Conservation (phyloP, 78 protist genomes). For the Anaeramoeba flamelloides region DNA sequence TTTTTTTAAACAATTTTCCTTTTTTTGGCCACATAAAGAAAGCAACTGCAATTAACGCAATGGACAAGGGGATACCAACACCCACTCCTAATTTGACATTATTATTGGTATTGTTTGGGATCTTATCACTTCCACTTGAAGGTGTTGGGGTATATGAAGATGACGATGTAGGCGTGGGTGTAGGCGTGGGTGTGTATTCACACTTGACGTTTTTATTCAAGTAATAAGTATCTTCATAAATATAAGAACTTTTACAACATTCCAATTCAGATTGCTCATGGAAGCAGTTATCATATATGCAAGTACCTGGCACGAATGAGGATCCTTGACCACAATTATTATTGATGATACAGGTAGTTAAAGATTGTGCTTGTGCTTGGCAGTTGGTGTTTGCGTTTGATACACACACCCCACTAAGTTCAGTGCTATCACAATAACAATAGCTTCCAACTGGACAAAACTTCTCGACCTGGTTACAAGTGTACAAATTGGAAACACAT, state of each 20-base stretch:
- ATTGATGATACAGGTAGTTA: not conserved
- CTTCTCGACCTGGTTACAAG: not conserved
- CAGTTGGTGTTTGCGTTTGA: not conserved
- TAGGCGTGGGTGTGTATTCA: too few relatives aligned
- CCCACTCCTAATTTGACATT: too few relatives aligned
- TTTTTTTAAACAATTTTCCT: too few relatives aligned
- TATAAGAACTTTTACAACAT: not conserved
- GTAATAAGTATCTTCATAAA: not conserved
- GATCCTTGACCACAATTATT: not conserved
- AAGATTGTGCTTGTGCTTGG: not conserved
- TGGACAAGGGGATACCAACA: too few relatives aligned
- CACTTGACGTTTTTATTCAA: too few relatives aligned
- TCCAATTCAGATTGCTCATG: not conserved
- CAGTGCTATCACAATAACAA: not conserved
- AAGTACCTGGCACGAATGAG: not conserved
- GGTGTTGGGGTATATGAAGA: too few relatives aligned
- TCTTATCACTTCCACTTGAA: too few relatives aligned
- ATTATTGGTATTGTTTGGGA: too few relatives aligned
- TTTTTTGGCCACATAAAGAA: too few relatives aligned
- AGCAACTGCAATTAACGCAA: too few relatives aligned
- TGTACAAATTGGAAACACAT: not conserved
- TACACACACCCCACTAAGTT: not conserved
- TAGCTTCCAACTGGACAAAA: not conserved
- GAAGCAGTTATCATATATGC: not conserved
- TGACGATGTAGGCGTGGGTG: too few relatives aligned